Conservation (phyloP, 2,329 filamentous ascomycete species). For the Mariannaea sp. region DNA sequence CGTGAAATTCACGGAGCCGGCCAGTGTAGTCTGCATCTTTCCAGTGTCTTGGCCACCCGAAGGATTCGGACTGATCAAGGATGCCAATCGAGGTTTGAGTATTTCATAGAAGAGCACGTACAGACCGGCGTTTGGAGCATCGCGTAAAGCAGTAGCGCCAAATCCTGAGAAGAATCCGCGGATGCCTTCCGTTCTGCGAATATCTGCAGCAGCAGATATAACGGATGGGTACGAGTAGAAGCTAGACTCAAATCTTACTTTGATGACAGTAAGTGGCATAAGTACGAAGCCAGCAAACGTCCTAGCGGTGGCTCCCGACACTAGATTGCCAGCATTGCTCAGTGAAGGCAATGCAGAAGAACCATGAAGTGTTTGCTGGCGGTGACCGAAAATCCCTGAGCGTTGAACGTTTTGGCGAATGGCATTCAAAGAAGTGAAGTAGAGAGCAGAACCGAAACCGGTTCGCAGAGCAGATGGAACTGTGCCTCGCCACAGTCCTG, state of each 20-base stretch:
- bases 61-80: slow-evolving; percentile 24
- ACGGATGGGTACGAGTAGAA: slow-evolving; percentile 84
- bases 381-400: slow-evolving; percentile 32
- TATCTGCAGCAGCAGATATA: slow-evolving; percentile 72
- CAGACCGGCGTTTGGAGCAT: slow-evolving; percentile 94
- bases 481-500: slow-evolving; percentile 88
- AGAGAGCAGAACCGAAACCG: slow-evolving; percentile 89
- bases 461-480: slow-evolving; percentile 92
- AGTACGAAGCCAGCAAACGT: slow-evolving; percentile 87
- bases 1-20: slow-evolving; percentile 79
- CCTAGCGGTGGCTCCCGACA: slow-evolving; percentile 81
- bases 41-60: slow-evolving; percentile 22
- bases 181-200: slow-evolving; percentile 72
- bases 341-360: slow-evolving; percentile 82
- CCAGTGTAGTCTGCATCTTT: slow-evolving; percentile 40
- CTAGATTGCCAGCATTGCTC: slow-evolving; percentile 81
- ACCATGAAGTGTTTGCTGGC: slow-evolving; percentile 30
- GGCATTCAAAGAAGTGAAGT: slow-evolving; percentile 87
- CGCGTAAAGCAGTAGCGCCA: slow-evolving; percentile 88
- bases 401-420: slow-evolving; percentile 68
- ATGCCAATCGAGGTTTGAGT: slow-evolving; percentile 66
- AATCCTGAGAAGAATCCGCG: slow-evolving; percentile 92
- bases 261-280: slow-evolving; percentile 96
- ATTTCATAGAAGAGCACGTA: slow-evolving; percentile 96
- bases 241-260: slow-evolving; percentile 92